Percentiles rank a stretch among this genome's conserved stretches.
Evolutionary conservation across 257 asterid species (phyloP).

Genomic region (Solanum habrochaites): DNA sequence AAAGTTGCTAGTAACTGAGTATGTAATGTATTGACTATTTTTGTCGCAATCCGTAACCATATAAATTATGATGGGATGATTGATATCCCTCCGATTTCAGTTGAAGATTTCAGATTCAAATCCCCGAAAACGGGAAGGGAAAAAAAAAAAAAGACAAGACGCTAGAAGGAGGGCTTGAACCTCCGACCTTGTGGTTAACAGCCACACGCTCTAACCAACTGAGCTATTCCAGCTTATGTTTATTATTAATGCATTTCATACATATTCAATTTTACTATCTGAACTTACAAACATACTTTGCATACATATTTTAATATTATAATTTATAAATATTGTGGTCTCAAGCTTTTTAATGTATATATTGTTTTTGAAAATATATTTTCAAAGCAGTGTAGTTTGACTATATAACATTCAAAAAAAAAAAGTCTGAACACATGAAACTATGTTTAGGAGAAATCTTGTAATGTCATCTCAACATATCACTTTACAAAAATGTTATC

Average conservation of each 20-base stretch:
- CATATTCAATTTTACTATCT: too few relatives aligned
- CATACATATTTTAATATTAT: neutral
- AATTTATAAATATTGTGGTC: neutral
- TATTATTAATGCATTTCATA: too few relatives aligned
- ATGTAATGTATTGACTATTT: too few relatives aligned
- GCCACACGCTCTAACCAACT: constrained; percentile 99
- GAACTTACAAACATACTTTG: neutral
- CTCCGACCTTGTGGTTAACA: constrained; percentile 99
- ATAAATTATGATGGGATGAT: neutral
- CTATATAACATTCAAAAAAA: neutral
- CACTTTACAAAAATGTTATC: neutral
- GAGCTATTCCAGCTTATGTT: constrained; percentile 87
- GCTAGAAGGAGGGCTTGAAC: constrained; percentile 46
- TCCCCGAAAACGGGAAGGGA: neutral
- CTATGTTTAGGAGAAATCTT: neutral
- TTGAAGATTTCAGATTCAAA: neutral
- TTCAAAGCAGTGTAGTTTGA: neutral
- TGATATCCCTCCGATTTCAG: neutral
- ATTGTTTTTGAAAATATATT: neutral
- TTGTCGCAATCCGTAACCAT: neutral
- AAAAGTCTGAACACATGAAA: neutral
- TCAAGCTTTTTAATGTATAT: neutral
- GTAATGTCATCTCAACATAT: too few relatives aligned
- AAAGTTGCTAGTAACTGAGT: too few relatives aligned
- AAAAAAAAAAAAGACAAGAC: too few relatives aligned